Percentiles rank a stretch among this genome's conserved stretches.
These are phyloP conservation scores for Talaromyces proteolyticus DNA, from an alignment of 495 filamentous ascomycete species.

Conservation along the genomic window DNA sequence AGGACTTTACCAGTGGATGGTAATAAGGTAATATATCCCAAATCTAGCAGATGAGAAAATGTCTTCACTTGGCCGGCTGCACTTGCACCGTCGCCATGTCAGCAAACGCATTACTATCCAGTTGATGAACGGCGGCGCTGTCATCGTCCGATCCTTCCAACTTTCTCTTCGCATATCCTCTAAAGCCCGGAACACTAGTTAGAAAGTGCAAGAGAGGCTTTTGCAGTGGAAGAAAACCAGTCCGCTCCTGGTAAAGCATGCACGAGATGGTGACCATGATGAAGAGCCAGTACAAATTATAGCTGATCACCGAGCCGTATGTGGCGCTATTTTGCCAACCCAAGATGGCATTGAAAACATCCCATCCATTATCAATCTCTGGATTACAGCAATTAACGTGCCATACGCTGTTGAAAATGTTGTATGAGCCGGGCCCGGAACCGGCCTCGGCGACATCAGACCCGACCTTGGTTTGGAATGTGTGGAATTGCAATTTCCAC, in stretches of 20 bases:
- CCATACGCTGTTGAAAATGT: conserved; percentile 82
- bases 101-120: conserved; percentile 1
- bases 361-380: conserved; percentile 75
- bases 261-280: conserved; percentile 55
- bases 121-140: conserved; percentile 2
- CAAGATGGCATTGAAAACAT: conserved; percentile 73
- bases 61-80: background rate
- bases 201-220: background rate
- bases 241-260: conserved; percentile 63
- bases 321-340: conserved; percentile 91
- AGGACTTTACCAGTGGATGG: too few relatives aligned
- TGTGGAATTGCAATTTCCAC: conserved; percentile 57
- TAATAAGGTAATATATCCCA: too few relatives aligned
- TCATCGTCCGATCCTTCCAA: background rate
- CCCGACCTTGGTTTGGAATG: conserved; percentile 26
- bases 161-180: conserved; percentile 1
- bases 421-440: conserved; percentile 77
- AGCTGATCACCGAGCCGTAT: conserved; percentile 71
- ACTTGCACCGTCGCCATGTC: background rate
- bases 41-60: background rate
- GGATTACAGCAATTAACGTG: conserved; percentile 89
- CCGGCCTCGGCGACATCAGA: conserved; percentile 72
- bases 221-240: background rate
- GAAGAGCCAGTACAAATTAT: conserved; percentile 80
- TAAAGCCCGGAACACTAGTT: conserved; percentile 1